Percentiles rank a stretch among this genome's conserved stretches.
Conservation (phyloP, 179 eudicot genomes). For the Drosera spatulata region DNA sequence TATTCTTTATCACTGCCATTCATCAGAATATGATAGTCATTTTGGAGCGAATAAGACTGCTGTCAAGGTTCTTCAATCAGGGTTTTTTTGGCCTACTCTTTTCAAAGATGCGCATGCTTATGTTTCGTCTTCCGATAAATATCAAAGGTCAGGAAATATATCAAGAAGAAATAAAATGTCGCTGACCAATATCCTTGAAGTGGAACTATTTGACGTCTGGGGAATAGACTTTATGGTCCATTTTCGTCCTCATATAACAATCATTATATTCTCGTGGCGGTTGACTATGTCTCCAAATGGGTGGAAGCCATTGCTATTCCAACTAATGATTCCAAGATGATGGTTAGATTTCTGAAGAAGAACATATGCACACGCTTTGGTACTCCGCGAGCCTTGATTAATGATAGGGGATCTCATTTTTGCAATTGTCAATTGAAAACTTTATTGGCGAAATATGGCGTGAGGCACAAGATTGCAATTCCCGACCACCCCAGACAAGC, state of each 20-base stretch:
- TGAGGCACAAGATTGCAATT: not conserved
- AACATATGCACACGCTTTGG: not conserved
- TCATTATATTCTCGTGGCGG: not conserved
- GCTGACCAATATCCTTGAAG: not conserved
- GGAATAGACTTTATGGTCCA: not conserved
- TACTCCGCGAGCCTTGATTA: not conserved
- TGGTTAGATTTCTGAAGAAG: not conserved
- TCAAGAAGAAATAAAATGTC: not conserved
- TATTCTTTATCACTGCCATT: too few relatives aligned
- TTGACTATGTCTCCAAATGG: not conserved
- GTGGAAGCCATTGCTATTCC: not conserved
- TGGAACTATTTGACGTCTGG: not conserved
- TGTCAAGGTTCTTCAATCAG: too few relatives aligned
- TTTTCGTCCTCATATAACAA: not conserved
- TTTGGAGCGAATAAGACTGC: too few relatives aligned
- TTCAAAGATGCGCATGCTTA: too few relatives aligned
- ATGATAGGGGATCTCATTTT: not conserved
- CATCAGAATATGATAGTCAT: too few relatives aligned
- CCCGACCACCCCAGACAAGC: constrained; percentile 1
- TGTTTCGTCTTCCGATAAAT: too few relatives aligned
- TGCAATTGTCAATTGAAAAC: not conserved
- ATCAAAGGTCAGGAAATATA: too few relatives aligned
- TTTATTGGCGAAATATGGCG: not conserved
- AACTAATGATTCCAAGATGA: not conserved
- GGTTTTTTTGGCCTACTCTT: too few relatives aligned